Conservation (phyloP, 371 early-diverging fungal genomes). For the Zychaea mexicana region DNA sequence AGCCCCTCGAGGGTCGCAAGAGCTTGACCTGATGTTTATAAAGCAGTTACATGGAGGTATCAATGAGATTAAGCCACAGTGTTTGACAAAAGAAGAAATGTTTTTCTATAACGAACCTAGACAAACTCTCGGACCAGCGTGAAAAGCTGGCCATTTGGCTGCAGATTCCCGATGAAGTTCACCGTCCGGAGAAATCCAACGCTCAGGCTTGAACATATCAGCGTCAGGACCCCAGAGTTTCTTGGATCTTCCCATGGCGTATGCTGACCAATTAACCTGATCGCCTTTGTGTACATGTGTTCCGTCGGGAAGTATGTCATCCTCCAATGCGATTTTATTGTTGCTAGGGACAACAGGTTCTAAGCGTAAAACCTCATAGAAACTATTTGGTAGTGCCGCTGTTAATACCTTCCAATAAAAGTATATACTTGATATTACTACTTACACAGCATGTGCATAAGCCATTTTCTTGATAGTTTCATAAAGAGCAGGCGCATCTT, state of each 20-base stretch:
- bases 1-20: slow-evolving; percentile 50
- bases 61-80: slow-evolving; percentile 23
- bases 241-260: slow-evolving; percentile 51
- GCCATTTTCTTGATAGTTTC: slow-evolving; percentile 53
- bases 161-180: slow-evolving; percentile 39
- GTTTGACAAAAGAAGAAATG: not conserved
- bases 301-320: slow-evolving; percentile 74
- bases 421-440: not conserved
- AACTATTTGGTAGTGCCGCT: slow-evolving; percentile 21
- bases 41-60: not conserved
- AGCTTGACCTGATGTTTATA: slow-evolving; percentile 26
- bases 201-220: slow-evolving; percentile 59
- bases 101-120: not conserved
- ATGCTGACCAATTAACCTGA: slow-evolving; percentile 50
- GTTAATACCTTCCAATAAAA: slow-evolving; percentile 8
- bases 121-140: slow-evolving; percentile 73
- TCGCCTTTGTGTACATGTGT: slow-evolving; percentile 60
- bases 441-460: slow-evolving; percentile 61
- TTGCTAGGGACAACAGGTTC: slow-evolving; percentile 75
- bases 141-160: slow-evolving; percentile 58
- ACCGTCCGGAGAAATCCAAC: slow-evolving; percentile 54
- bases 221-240: slow-evolving; percentile 66
- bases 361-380: slow-evolving; percentile 70
- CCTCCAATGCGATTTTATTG: slow-evolving; percentile 61
- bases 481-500: slow-evolving; percentile 32